Conservation (phyloP, 805 yeast species). For the Wickerhamomyces bovis region DNA sequence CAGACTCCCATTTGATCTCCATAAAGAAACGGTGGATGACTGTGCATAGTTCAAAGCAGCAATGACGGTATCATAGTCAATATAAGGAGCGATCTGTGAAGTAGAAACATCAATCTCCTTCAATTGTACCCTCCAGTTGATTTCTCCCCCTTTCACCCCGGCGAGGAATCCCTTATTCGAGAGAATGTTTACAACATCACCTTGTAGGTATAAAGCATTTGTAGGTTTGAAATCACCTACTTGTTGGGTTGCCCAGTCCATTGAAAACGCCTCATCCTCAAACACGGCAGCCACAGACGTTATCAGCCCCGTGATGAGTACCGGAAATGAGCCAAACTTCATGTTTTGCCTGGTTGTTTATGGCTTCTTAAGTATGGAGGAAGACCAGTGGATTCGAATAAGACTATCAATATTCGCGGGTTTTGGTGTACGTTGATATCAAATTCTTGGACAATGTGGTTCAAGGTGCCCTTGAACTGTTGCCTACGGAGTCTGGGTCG, state of each 20-base stretch:
- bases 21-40: conserved; percentile 20
- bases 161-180: conserved; percentile 27
- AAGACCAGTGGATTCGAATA: background rate
- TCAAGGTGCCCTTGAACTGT: conserved; percentile 15
- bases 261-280: conserved; percentile 47
- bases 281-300: conserved; percentile 23
- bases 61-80: conserved; percentile 3
- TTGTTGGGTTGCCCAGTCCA: conserved; percentile 49
- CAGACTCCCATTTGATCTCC: conserved; percentile 10
- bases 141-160: conserved; percentile 31
- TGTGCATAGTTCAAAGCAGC: conserved; percentile 20
- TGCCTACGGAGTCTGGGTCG: background rate
- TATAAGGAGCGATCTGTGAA: conserved; percentile 8
- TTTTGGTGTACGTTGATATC: too few species aligned
- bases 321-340: background rate
- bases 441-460: conserved; percentile 38
- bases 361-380: background rate
- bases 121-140: conserved; percentile 28
- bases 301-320: background rate
- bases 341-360: background rate
- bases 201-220: conserved; percentile 13
- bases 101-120: conserved; percentile 14
- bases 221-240: conserved; percentile 32
- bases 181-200: conserved; percentile 21
- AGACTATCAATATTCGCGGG: background rate